Conservation (phyloP, 2,329 filamentous ascomycete species). For the Venturia effusa region DNA sequence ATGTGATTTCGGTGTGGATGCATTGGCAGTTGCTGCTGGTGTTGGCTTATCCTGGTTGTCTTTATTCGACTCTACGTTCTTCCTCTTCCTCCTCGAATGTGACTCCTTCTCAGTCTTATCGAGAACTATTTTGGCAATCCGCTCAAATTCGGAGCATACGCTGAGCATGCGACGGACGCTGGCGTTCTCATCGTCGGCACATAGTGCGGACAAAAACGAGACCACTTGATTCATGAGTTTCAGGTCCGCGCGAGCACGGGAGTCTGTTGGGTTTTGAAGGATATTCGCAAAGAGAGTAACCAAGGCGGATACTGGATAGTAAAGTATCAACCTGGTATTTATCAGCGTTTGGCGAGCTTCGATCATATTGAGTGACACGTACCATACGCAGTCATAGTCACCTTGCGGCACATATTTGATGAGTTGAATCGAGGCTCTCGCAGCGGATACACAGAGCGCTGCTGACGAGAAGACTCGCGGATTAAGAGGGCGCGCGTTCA, state of each 20-base stretch:
- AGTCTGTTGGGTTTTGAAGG: constrained; percentile 85
- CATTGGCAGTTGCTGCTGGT: constrained; percentile 11
- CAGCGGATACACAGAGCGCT: constrained; percentile 83
- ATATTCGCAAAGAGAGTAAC: constrained; percentile 96
- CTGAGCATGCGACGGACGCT: constrained; percentile 89
- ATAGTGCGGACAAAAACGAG: constrained; percentile 78
- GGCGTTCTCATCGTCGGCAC: constrained; percentile 79
- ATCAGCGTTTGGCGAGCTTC: constrained; percentile 20
- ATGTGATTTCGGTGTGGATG: neutral
- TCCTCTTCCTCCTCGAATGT: constrained; percentile 71
- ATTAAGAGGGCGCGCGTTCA: constrained; percentile 84
- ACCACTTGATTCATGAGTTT: constrained; percentile 89
- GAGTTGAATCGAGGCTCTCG: constrained; percentile 82
- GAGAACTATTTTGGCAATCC: constrained; percentile 81
- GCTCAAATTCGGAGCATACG: constrained; percentile 91
- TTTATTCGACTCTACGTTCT: constrained; percentile 46
- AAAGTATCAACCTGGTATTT: constrained; percentile 63
- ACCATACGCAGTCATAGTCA: constrained; percentile 93
- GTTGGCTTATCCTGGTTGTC: constrained; percentile 24
- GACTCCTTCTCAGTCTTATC: constrained; percentile 86
- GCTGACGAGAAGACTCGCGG: constrained; percentile 91
- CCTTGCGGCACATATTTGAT: constrained; percentile 95
- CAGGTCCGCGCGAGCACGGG: constrained; percentile 76
- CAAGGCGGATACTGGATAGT: constrained; percentile 90
- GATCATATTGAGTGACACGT: constrained; percentile 25